These are phyloP conservation scores for Ulota crispa DNA, from an alignment of 225 moss, liverwort and hornwort species.

Conservation along the genomic window DNA sequence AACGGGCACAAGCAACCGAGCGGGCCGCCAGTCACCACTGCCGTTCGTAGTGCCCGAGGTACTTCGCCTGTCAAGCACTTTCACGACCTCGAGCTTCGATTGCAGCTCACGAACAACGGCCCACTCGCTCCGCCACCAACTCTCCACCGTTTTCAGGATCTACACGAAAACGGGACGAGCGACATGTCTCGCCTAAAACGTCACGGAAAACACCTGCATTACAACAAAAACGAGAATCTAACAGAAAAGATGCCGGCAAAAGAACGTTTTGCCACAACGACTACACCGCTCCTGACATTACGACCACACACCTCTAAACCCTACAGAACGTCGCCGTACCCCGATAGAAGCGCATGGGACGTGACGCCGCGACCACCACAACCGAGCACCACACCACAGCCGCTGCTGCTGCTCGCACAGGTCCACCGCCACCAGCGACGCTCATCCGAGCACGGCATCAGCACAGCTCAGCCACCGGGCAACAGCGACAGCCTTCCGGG, in stretches of 20 bases:
- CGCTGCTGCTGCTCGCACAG: background rate
- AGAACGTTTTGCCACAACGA: background rate
- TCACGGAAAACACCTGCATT: background rate
- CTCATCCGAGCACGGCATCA: slow-evolving; percentile 23
- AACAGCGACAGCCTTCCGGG: background rate
- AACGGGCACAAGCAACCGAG: background rate
- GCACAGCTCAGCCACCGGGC: background rate
- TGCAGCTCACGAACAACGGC: background rate
- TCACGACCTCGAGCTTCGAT: slow-evolving; percentile 1
- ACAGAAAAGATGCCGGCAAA: background rate
- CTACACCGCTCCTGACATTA: background rate
- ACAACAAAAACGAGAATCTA: no score
- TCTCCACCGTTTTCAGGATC: no score
- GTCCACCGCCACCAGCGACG: background rate
- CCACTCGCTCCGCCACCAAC: background rate
- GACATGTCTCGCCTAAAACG: background rate
- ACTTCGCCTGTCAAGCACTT: background rate
- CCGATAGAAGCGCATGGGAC: background rate
- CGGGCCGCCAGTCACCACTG: background rate
- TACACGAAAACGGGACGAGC: no score
- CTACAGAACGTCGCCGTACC: slow-evolving; percentile 7
- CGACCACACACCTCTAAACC: slow-evolving; percentile 9
- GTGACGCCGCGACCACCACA: background rate
- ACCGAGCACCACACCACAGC: background rate
- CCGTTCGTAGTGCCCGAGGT: background rate